phyloP scores from a whole-genome alignment of 2,329 filamentous ascomycete genomes.

The Blastomyces emzantsi region DNA sequence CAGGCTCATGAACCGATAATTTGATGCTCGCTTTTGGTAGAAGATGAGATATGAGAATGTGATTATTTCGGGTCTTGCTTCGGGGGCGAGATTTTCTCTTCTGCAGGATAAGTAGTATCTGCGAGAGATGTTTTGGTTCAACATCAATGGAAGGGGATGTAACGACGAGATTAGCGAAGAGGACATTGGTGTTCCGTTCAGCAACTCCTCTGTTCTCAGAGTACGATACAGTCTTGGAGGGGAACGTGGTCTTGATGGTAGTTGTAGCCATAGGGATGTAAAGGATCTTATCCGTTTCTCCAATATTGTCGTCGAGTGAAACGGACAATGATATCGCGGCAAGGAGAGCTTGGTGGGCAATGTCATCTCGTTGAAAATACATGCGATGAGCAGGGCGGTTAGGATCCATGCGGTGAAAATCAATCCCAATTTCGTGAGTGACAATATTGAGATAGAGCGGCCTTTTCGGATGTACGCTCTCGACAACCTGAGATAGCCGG shows the following conservation, averaged over 20 bases:
- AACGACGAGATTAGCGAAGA: conserved; percentile 92
- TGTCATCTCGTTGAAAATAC: conserved; percentile 90
- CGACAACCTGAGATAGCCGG: conserved; percentile 66
- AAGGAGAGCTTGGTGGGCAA: conserved; percentile 87
- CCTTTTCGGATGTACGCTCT: conserved; percentile 56
- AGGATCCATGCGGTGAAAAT: conserved; percentile 81
- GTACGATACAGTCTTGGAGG: conserved; percentile 84
- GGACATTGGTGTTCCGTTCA: conserved; percentile 88
- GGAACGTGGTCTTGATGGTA: conserved; percentile 84
- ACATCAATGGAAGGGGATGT: conserved; percentile 93
- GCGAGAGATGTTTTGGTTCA: conserved; percentile 80
- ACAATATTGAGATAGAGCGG: conserved; percentile 76
- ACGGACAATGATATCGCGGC: conserved; percentile 89
- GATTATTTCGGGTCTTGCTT: conserved; percentile 38
- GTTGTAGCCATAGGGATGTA: conserved; percentile 98
- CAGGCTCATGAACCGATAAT: conserved; percentile 92
- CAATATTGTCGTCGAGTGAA: conserved; percentile 81
- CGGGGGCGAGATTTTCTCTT: conserved; percentile 40
- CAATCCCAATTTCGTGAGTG: conserved; percentile 93
- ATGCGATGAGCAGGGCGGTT: conserved; percentile 93
- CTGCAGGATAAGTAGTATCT: conserved; percentile 68
- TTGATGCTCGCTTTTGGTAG: conserved; percentile 92
- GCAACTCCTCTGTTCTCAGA: conserved; percentile 63
- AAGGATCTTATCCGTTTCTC: conserved; percentile 73
- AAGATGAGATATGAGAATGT: conserved; percentile 75